These are phyloP conservation scores for Zizania palustris DNA, from an alignment of 202 grass and related monocot species.

Conservation along the genomic window DNA sequence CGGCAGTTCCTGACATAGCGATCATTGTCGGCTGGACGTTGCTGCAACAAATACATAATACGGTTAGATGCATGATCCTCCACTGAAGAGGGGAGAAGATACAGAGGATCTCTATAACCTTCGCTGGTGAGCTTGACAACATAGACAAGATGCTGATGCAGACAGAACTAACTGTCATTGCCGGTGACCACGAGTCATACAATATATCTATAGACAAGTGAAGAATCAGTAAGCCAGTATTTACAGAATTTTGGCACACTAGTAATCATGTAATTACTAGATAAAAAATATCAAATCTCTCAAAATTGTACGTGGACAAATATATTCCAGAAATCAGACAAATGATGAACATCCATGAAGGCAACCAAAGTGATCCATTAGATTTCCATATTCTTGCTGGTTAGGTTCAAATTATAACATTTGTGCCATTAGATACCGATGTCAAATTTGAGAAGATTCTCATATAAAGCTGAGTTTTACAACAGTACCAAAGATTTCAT, in stretches of 20 bases:
- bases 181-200: slow-evolving; percentile 95
- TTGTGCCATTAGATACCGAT: not conserved
- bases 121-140: slow-evolving; percentile 88
- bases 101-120: slow-evolving; percentile 54
- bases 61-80: slow-evolving; percentile 33
- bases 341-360: not conserved
- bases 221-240: slow-evolving; percentile 8
- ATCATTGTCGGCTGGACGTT: slow-evolving; percentile 88
- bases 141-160: slow-evolving; percentile 98
- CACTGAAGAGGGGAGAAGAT: not conserved
- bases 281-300: too few relatives aligned
- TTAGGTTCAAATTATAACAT: slow-evolving; percentile 3
- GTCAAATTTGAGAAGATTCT: not conserved
- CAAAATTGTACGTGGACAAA: not conserved
- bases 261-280: not conserved
- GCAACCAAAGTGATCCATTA: not conserved
- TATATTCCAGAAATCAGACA: not conserved
- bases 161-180: slow-evolving; percentile 93
- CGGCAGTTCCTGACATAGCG: slow-evolving; percentile 92
- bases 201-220: slow-evolving; percentile 73
- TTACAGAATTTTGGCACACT: not conserved
- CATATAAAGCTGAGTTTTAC: not conserved
- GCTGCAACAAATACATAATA: slow-evolving; percentile 52
- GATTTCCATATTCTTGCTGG: slow-evolving; percentile 8
- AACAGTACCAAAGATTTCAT: not conserved